phyloP scores from a whole-genome alignment of 2,329 filamentous ascomycete species.

The Raffaelea albimanens region DNA sequence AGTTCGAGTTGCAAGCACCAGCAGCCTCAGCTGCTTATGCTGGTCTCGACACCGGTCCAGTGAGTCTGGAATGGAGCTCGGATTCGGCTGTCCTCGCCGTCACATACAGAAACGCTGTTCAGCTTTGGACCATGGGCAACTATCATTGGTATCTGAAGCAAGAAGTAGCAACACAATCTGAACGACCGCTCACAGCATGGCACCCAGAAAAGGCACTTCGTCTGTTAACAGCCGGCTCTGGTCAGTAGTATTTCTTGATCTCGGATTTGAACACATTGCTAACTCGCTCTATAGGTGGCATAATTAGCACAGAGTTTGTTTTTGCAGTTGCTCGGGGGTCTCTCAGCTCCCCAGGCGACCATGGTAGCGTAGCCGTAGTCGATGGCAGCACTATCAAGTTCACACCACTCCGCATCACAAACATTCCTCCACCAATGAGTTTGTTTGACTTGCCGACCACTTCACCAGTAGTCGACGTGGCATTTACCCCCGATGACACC shows the following conservation, averaged over 20 bases:
- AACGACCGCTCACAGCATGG: slow-evolving; percentile 48
- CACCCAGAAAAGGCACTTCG: slow-evolving; percentile 76
- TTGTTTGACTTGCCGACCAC: slow-evolving; percentile 60
- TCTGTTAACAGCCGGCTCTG: slow-evolving; percentile 44
- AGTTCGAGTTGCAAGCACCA: slow-evolving; percentile 64
- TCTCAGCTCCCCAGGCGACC: slow-evolving; percentile 61
- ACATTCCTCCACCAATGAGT: slow-evolving; percentile 88
- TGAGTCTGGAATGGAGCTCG: slow-evolving; percentile 74
- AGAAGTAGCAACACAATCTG: slow-evolving; percentile 49
- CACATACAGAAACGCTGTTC: slow-evolving; percentile 62
- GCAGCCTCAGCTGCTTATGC: slow-evolving; percentile 1
- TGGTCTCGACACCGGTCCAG: slow-evolving; percentile 31
- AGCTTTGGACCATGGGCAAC: slow-evolving; percentile 94
- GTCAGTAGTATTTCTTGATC: slow-evolving; percentile 24
- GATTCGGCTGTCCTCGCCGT: slow-evolving; percentile 89
- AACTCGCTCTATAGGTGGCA: slow-evolving; percentile 23
- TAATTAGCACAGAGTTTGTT: slow-evolving; percentile 57
- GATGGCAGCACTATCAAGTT: slow-evolving; percentile 74
- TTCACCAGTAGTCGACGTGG: slow-evolving; percentile 61
- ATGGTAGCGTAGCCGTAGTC: slow-evolving; percentile 71
- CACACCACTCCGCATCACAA: slow-evolving; percentile 74
- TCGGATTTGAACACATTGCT: neutral
- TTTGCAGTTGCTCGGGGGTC: slow-evolving; percentile 62
- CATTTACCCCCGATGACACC: slow-evolving; percentile 56
- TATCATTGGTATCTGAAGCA: slow-evolving; percentile 98